Evolutionary conservation across 805 yeast species (phyloP).

Genomic region (Novakomyces olei): DNA sequence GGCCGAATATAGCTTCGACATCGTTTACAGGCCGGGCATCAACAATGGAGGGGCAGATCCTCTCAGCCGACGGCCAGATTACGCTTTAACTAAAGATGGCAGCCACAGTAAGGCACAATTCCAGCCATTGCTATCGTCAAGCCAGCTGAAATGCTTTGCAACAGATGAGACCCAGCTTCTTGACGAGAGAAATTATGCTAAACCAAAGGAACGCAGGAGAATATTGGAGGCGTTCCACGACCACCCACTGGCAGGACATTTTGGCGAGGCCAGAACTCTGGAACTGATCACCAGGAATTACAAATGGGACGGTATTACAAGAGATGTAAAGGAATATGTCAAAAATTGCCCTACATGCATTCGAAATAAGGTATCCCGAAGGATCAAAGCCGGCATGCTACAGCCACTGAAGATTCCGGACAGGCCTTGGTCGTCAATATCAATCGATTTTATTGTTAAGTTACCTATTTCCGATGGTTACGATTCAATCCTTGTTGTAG

Average conservation of each 20-base stretch:
- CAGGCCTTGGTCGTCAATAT: neutral
- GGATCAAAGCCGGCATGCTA: neutral
- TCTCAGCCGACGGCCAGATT: neutral
- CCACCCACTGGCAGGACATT: neutral
- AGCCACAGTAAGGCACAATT: too few relatives aligned
- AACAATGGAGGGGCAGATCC: neutral
- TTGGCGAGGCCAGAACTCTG: neutral
- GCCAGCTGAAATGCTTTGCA: too few relatives aligned
- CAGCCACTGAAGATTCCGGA: neutral
- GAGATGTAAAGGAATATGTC: neutral
- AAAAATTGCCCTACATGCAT: neutral
- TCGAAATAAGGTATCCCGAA: neutral
- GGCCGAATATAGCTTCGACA: neutral
- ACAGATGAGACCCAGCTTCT: too few relatives aligned
- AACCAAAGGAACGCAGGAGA: too few relatives aligned
- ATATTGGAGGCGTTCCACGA: too few relatives aligned
- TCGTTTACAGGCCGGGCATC: neutral
- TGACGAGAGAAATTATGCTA: too few relatives aligned
- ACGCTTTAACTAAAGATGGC: neutral
- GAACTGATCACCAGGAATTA: neutral
- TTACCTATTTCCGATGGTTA: too few relatives aligned
- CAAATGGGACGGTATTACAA: neutral
- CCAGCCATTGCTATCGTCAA: too few relatives aligned
- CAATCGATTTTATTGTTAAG: neutral
- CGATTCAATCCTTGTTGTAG: too few relatives aligned